These are phyloP conservation scores for Rhodosporidiobolus odoratus DNA, from an alignment of 768 basidiomycete genomes.

Conservation along the genomic window DNA sequence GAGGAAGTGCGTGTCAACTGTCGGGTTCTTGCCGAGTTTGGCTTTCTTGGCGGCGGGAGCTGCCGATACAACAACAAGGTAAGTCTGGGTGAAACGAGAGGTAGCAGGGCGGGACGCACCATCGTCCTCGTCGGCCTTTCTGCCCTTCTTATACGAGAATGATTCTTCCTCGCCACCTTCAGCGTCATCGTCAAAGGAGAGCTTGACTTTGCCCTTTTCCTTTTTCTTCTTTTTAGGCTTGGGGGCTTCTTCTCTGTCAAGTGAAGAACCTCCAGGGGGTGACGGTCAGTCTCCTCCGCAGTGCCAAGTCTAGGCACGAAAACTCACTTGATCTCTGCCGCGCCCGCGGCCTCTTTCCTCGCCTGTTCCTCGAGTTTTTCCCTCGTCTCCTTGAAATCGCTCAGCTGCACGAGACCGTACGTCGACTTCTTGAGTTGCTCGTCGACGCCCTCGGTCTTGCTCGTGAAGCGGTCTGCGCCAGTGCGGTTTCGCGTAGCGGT, in stretches of 20 bases:
- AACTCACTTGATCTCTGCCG: slow-evolving; percentile 80
- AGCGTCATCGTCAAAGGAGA: slow-evolving; percentile 87
- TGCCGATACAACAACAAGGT: slow-evolving; percentile 28
- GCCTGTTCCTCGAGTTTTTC: slow-evolving; percentile 39
- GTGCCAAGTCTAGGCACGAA: not conserved
- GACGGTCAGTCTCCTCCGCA: not conserved
- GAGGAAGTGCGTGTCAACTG: slow-evolving; percentile 95
- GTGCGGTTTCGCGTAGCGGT: slow-evolving; percentile 24
- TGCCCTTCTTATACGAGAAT: slow-evolving; percentile 23
- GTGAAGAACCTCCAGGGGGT: not conserved
- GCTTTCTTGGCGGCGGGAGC: slow-evolving; percentile 57
- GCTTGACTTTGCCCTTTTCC: slow-evolving; percentile 76
- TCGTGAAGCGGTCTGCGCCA: slow-evolving; percentile 76
- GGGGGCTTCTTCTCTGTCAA: slow-evolving; percentile 35
- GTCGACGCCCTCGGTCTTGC: slow-evolving; percentile 90
- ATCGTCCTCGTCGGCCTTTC: slow-evolving; percentile 4
- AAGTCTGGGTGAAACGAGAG: not conserved
- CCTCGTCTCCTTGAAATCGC: slow-evolving; percentile 36
- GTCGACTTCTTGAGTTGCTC: slow-evolving; percentile 85
- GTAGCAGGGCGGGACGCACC: not conserved
- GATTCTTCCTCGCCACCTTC: slow-evolving; percentile 38
- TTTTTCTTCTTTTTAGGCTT: slow-evolving; percentile 74
- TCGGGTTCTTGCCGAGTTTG: slow-evolving; percentile 88
- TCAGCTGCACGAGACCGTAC: slow-evolving; percentile 77
- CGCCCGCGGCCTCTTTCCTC: slow-evolving; percentile 70